Conservation (phyloP, 2,329 filamentous ascomycete genomes). For the Claviceps maximensis region DNA sequence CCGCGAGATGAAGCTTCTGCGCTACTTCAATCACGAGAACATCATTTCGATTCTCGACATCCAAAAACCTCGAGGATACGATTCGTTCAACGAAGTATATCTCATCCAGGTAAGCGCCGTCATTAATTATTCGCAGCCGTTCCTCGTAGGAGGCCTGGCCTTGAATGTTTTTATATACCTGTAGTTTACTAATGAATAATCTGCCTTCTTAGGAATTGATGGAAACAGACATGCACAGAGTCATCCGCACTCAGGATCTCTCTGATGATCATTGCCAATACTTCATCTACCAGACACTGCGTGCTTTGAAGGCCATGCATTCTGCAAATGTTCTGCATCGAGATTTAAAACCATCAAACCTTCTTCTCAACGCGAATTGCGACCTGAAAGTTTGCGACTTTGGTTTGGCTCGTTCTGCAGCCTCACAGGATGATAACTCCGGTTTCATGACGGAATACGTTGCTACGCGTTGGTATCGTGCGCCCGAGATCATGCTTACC, state of each 20-base stretch:
- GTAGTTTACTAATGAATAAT: neutral
- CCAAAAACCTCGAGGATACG: slow-evolving; percentile 92
- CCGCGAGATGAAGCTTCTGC: slow-evolving; percentile 96
- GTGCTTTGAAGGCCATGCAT: slow-evolving; percentile 97
- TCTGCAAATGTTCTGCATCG: slow-evolving; percentile 96
- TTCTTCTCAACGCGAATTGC: slow-evolving; percentile 95
- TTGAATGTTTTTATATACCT: neutral
- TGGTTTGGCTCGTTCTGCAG: slow-evolving; percentile 85
- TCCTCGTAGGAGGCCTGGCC: neutral
- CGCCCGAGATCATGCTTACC: slow-evolving; percentile 98
- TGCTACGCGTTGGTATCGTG: slow-evolving; percentile 96
- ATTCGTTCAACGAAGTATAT: slow-evolving; percentile 94
- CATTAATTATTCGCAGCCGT: neutral
- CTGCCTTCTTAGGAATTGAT: slow-evolving; percentile 62
- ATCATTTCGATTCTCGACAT: slow-evolving; percentile 99
- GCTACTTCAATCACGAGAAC: slow-evolving; percentile 99
- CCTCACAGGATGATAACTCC: slow-evolving; percentile 98
- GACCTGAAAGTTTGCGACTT: slow-evolving; percentile 99
- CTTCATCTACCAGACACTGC: slow-evolving; percentile 98
- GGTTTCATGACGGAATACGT: slow-evolving; percentile 99
- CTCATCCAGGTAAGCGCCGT: slow-evolving; percentile 71
- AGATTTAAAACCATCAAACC: slow-evolving; percentile 93
- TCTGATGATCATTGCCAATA: slow-evolving; percentile 99
- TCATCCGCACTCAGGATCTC: slow-evolving; percentile 95
- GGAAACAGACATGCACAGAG: slow-evolving; percentile 99